A percentile compares a stretch with the other conserved stretches of the same genome.
Conservation (phyloP, 2,329 filamentous ascomycete genomes). For the Mariannaea elegans region DNA sequence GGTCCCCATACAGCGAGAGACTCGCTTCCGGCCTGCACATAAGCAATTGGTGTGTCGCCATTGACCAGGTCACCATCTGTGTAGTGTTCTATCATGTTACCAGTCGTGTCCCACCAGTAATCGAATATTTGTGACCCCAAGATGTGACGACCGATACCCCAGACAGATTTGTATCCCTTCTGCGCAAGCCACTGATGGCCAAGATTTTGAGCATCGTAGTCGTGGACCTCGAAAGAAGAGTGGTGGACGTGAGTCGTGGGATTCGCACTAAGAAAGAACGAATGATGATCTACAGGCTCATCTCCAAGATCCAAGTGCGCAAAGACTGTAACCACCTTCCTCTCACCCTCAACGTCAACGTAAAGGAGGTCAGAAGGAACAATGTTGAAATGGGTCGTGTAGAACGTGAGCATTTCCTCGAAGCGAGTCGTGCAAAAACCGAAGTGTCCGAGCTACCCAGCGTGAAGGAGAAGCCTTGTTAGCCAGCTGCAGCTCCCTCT, state of each 20-base stretch:
- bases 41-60: too few relatives aligned
- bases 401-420: neutral
- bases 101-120: slow-evolving; percentile 10
- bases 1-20: slow-evolving; percentile 6
- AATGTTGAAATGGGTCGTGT: slow-evolving; percentile 51
- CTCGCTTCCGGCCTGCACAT: neutral
- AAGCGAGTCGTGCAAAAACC: slow-evolving; percentile 31
- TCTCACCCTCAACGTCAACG: slow-evolving; percentile 23
- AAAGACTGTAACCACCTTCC: slow-evolving; percentile 50
- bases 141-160: slow-evolving; percentile 70
- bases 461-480: too few relatives aligned
- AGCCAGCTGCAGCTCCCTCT: too few relatives aligned
- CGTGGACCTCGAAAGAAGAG: slow-evolving; percentile 57
- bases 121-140: slow-evolving; percentile 51
- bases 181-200: slow-evolving; percentile 66
- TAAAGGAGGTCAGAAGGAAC: slow-evolving; percentile 46
- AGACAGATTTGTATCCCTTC: slow-evolving; percentile 62
- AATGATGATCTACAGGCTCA: slow-evolving; percentile 62
- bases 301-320: slow-evolving; percentile 62
- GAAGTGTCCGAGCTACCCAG: slow-evolving; percentile 18
- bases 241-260: slow-evolving; percentile 18
- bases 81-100: slow-evolving; percentile 62
- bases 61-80: slow-evolving; percentile 70
- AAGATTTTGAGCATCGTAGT: slow-evolving; percentile 68
- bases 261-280: neutral